phyloP scores from a whole-genome alignment of 169 alveolate genomes.

The Plasmodium relictum region DNA sequence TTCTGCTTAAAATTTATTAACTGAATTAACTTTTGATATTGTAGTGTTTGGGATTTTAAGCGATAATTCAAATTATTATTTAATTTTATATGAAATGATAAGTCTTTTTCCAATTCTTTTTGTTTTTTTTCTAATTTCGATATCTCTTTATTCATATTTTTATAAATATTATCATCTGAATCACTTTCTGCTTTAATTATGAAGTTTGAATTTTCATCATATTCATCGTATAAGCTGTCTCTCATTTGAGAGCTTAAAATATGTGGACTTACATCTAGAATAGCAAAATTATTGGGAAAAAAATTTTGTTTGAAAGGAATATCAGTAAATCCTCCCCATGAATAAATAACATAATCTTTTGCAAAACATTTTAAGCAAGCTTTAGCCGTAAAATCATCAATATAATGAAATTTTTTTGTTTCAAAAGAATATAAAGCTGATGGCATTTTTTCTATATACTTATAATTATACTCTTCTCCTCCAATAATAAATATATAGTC shows the following conservation, averaged over 20 bases:
- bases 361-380: conserved; percentile 69
- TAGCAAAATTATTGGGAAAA: conserved; percentile 44
- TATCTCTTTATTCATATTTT: conserved; percentile 29
- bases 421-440: conserved; percentile 77
- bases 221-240: conserved; percentile 47
- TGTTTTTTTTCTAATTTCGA: conserved; percentile 39
- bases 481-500: conserved; percentile 74
- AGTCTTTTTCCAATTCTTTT: conserved; percentile 57
- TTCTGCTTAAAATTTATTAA: conserved; percentile 34
- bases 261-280: conserved; percentile 46
- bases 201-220: conserved; percentile 44
- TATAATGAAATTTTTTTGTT: conserved; percentile 59
- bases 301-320: conserved; percentile 19
- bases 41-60: conserved; percentile 39
- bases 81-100: conserved; percentile 45
- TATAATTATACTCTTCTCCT: conserved; percentile 74
- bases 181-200: conserved; percentile 42
- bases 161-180: conserved; percentile 42
- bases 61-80: conserved; percentile 48
- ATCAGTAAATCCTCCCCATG: conserved; percentile 80
- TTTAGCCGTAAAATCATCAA: conserved; percentile 53
- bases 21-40: conserved; percentile 44
- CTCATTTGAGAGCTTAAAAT: conserved; percentile 34
- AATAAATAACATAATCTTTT: conserved; percentile 45
- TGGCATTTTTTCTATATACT: conserved; percentile 74